phyloP scores from a whole-genome alignment of 148 eudicot genomes.

The Arbutus unedo region DNA sequence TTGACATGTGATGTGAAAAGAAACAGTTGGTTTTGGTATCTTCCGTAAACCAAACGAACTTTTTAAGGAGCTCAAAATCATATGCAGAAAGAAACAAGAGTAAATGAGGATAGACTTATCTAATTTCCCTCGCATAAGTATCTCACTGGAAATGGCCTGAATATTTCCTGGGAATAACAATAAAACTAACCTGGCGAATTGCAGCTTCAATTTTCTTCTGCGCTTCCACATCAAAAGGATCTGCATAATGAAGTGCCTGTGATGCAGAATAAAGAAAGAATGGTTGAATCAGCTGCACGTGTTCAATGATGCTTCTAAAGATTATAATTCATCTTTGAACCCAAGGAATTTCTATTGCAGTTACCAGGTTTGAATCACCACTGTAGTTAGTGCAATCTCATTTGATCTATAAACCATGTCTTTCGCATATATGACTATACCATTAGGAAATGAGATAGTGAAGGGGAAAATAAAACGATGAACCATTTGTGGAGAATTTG shows the following conservation, averaged over 20 bases:
- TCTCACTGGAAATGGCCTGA: not conserved
- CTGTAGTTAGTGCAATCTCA: constrained; percentile 5
- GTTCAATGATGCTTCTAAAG: not conserved
- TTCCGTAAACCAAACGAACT: not conserved
- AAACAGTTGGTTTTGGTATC: not conserved
- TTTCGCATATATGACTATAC: not conserved
- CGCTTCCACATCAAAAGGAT: constrained; percentile 98
- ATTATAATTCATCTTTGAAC: not conserved
- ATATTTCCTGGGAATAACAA: not conserved
- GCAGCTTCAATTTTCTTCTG: constrained; percentile 97
- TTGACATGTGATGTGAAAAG: not conserved
- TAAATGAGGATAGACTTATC: not conserved
- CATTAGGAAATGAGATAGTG: not conserved
- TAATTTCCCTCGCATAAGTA: not conserved
- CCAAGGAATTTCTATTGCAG: not conserved
- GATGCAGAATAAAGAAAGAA: constrained; percentile 22
- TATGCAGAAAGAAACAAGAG: not conserved
- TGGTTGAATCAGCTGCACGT: constrained; percentile 4
- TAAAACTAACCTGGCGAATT: constrained; percentile 72
- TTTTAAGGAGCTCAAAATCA: not conserved
- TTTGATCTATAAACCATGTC: not conserved
- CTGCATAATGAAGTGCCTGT: constrained; percentile 85
- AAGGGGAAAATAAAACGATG: not conserved
- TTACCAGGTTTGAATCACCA: not conserved
- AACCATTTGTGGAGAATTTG: not conserved